Conservation (phyloP, 495 filamentous ascomycete species). For the Podospora sp. region DNA sequence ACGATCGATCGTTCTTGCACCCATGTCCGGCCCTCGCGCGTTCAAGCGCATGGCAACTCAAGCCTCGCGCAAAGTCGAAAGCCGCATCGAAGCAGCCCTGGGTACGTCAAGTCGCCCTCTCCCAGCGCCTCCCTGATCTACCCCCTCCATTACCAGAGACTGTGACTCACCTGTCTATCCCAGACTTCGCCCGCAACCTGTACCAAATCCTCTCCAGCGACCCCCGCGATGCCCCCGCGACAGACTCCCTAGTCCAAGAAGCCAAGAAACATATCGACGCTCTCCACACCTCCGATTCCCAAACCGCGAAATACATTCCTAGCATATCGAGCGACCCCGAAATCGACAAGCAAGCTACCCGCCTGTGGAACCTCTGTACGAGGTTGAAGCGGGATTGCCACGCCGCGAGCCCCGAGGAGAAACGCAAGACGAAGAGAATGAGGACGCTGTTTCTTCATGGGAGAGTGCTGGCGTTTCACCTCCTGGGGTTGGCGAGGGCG, state of each 20-base stretch:
- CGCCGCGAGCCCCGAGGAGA: not conserved
- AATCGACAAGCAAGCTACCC: slow-evolving; percentile 56
- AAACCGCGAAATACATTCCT: slow-evolving; percentile 9
- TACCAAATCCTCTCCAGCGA: slow-evolving; percentile 27
- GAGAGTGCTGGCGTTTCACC: slow-evolving; percentile 68
- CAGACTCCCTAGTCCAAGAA: slow-evolving; percentile 39
- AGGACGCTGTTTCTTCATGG: slow-evolving; percentile 42
- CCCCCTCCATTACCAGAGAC: not conserved
- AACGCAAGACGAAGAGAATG: slow-evolving; percentile 7
- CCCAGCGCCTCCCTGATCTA: not conserved
- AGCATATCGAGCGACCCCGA: slow-evolving; percentile 35
- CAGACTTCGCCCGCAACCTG: slow-evolving; percentile 29
- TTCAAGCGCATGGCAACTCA: slow-evolving; percentile 1
- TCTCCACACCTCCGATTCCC: slow-evolving; percentile 33
- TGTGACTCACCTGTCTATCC: not conserved
- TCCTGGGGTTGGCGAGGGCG: slow-evolving; percentile 62
- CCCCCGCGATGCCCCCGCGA: slow-evolving; percentile 23
- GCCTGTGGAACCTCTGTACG: slow-evolving; percentile 70
- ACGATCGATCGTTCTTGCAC: not conserved
- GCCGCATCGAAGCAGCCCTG: slow-evolving; percentile 29
- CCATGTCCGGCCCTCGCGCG: not conserved
- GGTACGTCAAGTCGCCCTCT: slow-evolving; percentile 15
- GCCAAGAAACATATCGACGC: slow-evolving; percentile 39
- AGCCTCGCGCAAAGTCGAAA: slow-evolving; percentile 12
- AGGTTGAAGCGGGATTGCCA: slow-evolving; percentile 44